phyloP scores from a whole-genome alignment of 1,139 yeast species.

The Candida tropicalis region DNA sequence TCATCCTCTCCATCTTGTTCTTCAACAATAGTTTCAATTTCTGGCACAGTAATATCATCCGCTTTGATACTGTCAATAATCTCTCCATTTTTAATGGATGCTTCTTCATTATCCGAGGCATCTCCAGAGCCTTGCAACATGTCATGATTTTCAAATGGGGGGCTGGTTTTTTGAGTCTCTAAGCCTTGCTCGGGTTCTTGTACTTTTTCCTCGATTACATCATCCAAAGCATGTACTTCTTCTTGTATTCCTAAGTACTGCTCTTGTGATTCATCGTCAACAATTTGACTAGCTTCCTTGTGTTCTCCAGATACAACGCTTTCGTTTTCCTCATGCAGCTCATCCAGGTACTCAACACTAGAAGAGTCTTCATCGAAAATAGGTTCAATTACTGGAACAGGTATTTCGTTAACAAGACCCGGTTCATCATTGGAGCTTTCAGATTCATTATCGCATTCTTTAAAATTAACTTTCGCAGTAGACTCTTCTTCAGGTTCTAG shows the following conservation, averaged over 20 bases:
- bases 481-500: background rate
- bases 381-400: constrained; percentile 4
- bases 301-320: constrained; percentile 3
- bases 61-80: background rate
- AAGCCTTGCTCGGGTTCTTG: too few relatives aligned
- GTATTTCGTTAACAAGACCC: background rate
- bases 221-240: too few relatives aligned
- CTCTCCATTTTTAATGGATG: constrained; percentile 29
- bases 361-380: constrained; percentile 1
- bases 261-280: too few relatives aligned
- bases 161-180: too few relatives aligned
- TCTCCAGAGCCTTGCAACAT: background rate
- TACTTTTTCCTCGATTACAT: too few relatives aligned
- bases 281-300: background rate
- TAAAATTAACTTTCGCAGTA: too few relatives aligned
- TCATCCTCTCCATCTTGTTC: constrained; percentile 33
- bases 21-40: constrained; percentile 20
- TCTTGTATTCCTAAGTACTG: too few relatives aligned
- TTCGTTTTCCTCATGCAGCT: constrained; percentile 14
- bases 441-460: too few relatives aligned
- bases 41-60: constrained; percentile 5
- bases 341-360: constrained; percentile 10
- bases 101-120: constrained; percentile 32
- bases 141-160: too few relatives aligned
- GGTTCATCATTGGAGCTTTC: too few relatives aligned